A percentile compares a stretch with the other conserved stretches of the same genome.
Evolutionary conservation across 2,329 filamentous ascomycete genomes (phyloP).

Genomic region (Fusarium sp.): DNA sequence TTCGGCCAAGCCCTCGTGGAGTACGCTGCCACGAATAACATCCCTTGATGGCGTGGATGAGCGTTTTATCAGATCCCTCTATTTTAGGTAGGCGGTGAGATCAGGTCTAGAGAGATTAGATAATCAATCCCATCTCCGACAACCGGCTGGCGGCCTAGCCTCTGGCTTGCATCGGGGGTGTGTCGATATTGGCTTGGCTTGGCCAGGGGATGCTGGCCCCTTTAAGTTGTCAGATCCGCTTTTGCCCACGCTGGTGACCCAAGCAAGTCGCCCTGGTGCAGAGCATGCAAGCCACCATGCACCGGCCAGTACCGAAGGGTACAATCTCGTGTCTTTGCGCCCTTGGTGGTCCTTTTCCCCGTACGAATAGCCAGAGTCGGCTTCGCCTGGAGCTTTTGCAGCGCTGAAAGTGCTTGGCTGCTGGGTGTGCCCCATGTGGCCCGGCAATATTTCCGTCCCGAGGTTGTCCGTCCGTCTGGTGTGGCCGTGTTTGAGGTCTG

Average conservation of each 20-base stretch:
- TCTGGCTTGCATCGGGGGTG: conserved; percentile 19
- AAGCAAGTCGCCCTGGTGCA: conserved; percentile 1
- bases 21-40: not conserved
- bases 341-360: not conserved
- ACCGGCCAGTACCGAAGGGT: conserved; percentile 5
- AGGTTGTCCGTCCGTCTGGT: not conserved
- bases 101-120: not conserved
- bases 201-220: conserved; percentile 12
- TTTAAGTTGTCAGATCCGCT: conserved; percentile 46
- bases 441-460: not conserved
- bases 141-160: conserved; percentile 23
- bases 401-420: not conserved
- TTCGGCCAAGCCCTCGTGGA: not conserved
- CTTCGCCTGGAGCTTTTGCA: conserved; percentile 5
- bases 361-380: conserved; percentile 1
- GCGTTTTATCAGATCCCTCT: conserved; percentile 39
- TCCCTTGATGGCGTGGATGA: conserved; percentile 9
- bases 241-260: conserved; percentile 25
- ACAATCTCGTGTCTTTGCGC: not conserved
- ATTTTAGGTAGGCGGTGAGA: conserved; percentile 16
- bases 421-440: not conserved
- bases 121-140: conserved; percentile 17
- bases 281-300: conserved; percentile 12
- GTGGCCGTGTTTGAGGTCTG: not conserved
- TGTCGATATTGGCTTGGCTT: not conserved